Conservation (phyloP, 345 rosid genomes). For the Passiflora organensis region DNA sequence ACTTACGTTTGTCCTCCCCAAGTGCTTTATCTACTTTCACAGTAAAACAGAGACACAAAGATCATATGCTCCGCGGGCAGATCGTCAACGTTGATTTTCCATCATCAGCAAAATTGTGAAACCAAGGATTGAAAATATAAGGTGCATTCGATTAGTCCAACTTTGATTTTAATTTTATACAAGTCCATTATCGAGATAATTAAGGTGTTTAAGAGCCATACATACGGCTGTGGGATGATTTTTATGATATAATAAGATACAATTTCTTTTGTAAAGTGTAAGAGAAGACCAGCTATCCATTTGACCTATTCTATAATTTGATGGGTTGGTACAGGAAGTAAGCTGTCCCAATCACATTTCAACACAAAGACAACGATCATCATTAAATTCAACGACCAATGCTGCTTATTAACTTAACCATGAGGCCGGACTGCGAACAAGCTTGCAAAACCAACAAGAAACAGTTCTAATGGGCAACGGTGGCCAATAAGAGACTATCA, state of each 20-base stretch:
- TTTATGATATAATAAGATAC: no score
- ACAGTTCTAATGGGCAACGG: neutral
- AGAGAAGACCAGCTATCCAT: constrained; percentile 16
- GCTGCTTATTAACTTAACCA: neutral
- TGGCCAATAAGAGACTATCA: constrained; percentile 5
- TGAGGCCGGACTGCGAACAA: neutral
- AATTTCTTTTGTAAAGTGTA: neutral
- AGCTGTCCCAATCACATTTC: constrained; percentile 3
- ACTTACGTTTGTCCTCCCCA: constrained; percentile 22
- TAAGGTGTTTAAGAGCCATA: no score
- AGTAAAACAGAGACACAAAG: no score
- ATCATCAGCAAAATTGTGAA: no score
- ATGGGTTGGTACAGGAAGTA: neutral
- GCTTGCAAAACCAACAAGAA: constrained; percentile 1
- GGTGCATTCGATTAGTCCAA: no score
- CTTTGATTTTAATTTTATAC: no score
- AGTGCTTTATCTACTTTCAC: constrained; percentile 1
- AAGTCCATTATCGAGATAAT: no score
- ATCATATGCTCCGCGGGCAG: no score
- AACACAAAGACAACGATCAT: neutral
- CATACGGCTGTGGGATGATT: no score
- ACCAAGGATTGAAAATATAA: no score
- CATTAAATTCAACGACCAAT: neutral
- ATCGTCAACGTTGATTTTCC: no score
- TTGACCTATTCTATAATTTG: constrained; percentile 33